Evolutionary conservation across 1,139 yeast genomes (phyloP).

Genomic region (Hemisphaericaspora subhashii): DNA sequence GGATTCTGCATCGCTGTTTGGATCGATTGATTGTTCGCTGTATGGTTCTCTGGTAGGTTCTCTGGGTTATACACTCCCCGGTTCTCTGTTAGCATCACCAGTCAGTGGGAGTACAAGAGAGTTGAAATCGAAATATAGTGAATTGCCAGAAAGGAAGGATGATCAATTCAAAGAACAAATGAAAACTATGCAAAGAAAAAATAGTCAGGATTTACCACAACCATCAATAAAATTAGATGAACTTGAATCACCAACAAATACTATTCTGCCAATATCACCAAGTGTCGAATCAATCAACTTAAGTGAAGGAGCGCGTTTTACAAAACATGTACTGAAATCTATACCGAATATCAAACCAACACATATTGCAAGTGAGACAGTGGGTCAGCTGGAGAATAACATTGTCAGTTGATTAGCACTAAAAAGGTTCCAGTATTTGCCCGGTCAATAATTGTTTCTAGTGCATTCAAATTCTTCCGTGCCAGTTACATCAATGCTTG

Average conservation of each 20-base stretch:
- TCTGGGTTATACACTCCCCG: not conserved
- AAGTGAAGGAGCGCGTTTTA: too few species aligned
- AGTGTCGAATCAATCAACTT: too few species aligned
- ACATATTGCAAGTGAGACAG: too few species aligned
- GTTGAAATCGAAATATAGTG: constrained; percentile 1
- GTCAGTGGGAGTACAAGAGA: not conserved
- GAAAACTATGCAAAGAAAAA: not conserved
- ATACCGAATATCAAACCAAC: too few species aligned
- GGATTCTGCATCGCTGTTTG: not conserved
- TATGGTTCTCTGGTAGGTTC: not conserved
- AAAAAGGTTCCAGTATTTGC: too few species aligned
- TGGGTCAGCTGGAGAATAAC: too few species aligned
- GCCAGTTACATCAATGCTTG: too few species aligned
- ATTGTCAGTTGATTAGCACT: too few species aligned
- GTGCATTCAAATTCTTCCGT: too few species aligned
- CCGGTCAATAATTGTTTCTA: too few species aligned
- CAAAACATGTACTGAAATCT: too few species aligned
- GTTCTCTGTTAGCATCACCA: not conserved
- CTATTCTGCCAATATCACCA: too few species aligned
- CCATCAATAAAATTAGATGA: not conserved
- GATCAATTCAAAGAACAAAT: not conserved
- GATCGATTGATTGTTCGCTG: not conserved
- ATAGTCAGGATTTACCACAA: not conserved
- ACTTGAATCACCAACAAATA: not conserved
- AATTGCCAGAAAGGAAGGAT: not conserved